Conservation (phyloP, 2,329 filamentous ascomycete genomes). For the Aspergillus hiratsukae region DNA sequence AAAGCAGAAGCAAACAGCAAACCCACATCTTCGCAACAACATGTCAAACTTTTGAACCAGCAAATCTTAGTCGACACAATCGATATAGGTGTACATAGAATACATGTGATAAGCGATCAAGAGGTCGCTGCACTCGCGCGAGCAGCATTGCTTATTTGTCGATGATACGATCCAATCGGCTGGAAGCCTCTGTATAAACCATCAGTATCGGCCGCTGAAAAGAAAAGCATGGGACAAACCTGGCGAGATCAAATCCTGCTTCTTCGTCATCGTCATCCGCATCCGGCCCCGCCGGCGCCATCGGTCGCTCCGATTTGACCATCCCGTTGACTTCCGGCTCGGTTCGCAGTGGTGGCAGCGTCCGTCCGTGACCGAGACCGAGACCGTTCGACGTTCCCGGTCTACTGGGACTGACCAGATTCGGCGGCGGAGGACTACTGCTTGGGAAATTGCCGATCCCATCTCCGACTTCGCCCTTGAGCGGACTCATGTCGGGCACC, state of each 20-base stretch:
- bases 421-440: conserved; percentile 46
- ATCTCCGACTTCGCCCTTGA: conserved; percentile 40
- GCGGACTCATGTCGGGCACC: conserved; percentile 43
- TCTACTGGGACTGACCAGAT: conserved; percentile 43
- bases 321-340: conserved; percentile 21
- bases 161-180: conserved; percentile 46
- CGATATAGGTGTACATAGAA: background rate
- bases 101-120: background rate
- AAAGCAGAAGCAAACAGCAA: background rate
- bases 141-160: conserved; percentile 38
- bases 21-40: background rate
- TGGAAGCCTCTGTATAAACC: conserved; percentile 40
- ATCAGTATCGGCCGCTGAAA: background rate
- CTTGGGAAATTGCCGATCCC: conserved; percentile 40
- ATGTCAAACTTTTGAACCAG: background rate
- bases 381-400: conserved; percentile 32
- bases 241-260: conserved; percentile 45
- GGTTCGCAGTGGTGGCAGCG: conserved; percentile 26
- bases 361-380: conserved; percentile 25
- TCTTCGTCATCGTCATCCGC: conserved; percentile 38
- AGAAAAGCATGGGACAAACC: conserved; percentile 27
- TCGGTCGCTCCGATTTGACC: conserved; percentile 6
- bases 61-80: background rate
- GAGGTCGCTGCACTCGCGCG: conserved; percentile 31
- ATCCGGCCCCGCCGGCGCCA: conserved; percentile 8